Evolutionary conservation across 768 basidiomycete genomes (phyloP).

Genomic region (Auricularia sp.): DNA sequence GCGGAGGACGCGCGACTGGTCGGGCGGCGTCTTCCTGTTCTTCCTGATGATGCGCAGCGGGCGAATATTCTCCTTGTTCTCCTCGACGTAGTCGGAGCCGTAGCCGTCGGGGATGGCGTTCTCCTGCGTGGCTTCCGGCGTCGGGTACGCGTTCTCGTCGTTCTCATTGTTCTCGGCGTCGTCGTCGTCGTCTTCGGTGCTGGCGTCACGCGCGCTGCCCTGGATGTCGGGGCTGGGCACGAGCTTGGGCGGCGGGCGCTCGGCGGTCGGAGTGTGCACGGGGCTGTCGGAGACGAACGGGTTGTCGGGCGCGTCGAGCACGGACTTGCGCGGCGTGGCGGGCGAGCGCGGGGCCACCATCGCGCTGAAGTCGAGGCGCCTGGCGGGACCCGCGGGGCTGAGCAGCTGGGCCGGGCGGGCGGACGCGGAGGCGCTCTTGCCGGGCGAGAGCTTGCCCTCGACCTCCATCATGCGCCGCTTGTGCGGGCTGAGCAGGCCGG

Average conservation of each 20-base stretch:
- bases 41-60: not conserved
- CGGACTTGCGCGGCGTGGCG: not conserved
- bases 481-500: not conserved
- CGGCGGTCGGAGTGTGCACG: not conserved
- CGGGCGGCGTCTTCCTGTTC: not conserved
- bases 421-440: not conserved
- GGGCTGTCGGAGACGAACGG: not conserved
- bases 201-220: not conserved
- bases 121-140: too few species aligned
- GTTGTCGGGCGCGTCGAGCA: not conserved
- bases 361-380: not conserved
- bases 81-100: too few species aligned
- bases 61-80: not conserved
- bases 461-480: slow-evolving; percentile 6
- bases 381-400: not conserved
- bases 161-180: not conserved
- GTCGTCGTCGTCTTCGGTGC: not conserved
- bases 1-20: not conserved
- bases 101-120: too few species aligned
- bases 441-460: slow-evolving; percentile 6
- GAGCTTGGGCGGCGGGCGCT: not conserved
- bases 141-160: not conserved
- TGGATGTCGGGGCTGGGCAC: not conserved
- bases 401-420: not conserved
- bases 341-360: not conserved